Percentiles rank a stretch among this genome's conserved stretches.
These are phyloP conservation scores for Fraxinus dipetala DNA, from an alignment of 305 asterid genomes.

Conservation along the genomic window DNA sequence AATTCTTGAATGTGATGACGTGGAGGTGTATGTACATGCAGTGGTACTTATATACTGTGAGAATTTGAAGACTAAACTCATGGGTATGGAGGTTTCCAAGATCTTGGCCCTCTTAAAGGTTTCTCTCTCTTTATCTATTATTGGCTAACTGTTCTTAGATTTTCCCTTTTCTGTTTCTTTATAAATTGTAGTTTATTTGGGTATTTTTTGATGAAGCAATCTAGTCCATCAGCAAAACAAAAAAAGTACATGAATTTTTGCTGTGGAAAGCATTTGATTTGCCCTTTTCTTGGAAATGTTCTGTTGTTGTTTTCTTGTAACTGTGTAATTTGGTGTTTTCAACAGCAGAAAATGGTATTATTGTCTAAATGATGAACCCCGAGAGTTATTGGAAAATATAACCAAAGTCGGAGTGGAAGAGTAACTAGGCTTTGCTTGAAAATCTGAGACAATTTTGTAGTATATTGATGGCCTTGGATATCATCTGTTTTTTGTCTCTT, in stretches of 20 bases:
- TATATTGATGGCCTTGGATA: not conserved
- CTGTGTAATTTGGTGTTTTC: not conserved
- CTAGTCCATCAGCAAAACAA: not conserved
- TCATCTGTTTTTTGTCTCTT: not conserved
- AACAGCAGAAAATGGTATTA: not conserved
- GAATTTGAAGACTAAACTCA: conserved; percentile 57
- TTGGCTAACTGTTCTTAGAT: not conserved
- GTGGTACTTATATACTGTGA: conserved; percentile 75
- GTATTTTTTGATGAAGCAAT: conserved; percentile 16
- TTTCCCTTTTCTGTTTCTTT: not conserved
- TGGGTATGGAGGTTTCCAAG: conserved; percentile 59
- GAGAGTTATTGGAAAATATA: not conserved
- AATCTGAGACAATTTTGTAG: not conserved
- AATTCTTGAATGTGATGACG: conserved; percentile 86
- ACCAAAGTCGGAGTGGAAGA: not conserved
- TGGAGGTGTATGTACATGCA: conserved; percentile 74
- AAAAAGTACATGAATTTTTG: not conserved
- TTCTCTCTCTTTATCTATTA: not conserved
- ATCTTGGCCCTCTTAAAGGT: conserved; percentile 81
- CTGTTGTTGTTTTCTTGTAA: not conserved
- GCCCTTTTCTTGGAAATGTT: conserved; percentile 5
- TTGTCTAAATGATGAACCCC: not conserved
- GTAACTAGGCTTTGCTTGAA: not conserved
- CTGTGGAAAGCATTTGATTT: not conserved
- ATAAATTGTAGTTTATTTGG: not conserved